Evolutionary conservation across 257 asterid genomes (phyloP).

Genomic region (Phtheirospermum japonicum): DNA sequence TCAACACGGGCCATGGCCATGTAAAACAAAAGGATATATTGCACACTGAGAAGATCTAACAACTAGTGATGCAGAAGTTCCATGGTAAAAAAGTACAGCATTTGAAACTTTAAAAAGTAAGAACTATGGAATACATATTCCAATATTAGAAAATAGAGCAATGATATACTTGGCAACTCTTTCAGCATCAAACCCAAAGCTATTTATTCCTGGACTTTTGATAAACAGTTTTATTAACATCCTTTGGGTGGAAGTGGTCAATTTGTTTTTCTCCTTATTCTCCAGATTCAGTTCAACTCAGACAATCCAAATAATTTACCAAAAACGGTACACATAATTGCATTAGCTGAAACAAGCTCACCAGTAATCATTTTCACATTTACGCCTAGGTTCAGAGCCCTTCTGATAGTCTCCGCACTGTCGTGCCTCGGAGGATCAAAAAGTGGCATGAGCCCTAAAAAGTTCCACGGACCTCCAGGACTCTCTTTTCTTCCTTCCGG

Average conservation of each 20-base stretch:
- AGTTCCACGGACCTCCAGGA: conserved; percentile 57
- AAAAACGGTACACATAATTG: conserved; percentile 7
- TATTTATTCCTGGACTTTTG: too few species aligned
- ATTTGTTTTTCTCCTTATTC: neutral
- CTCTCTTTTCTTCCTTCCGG: conserved; percentile 53
- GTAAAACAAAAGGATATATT: conserved; percentile 5
- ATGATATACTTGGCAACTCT: conserved; percentile 2
- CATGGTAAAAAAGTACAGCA: neutral
- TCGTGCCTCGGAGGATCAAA: conserved; percentile 64
- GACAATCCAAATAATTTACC: conserved; percentile 9
- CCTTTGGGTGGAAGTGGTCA: conserved; percentile 11
- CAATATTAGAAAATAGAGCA: neutral
- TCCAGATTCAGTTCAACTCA: conserved; percentile 14
- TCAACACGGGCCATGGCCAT: conserved; percentile 11
- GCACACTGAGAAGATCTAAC: conserved; percentile 4
- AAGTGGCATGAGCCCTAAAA: conserved; percentile 52
- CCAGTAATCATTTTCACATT: conserved; percentile 60
- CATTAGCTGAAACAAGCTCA: conserved; percentile 30
- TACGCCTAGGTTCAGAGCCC: conserved; percentile 57
- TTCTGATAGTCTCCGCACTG: conserved; percentile 53
- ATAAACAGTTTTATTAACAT: neutral
- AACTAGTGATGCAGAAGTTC: conserved; percentile 14
- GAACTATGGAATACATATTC: too few species aligned
- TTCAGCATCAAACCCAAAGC: conserved; percentile 12
- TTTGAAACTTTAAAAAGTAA: neutral